These are phyloP conservation scores for Ascochyta fabae DNA, from an alignment of 2,329 filamentous ascomycete genomes.

Conservation along the genomic window DNA sequence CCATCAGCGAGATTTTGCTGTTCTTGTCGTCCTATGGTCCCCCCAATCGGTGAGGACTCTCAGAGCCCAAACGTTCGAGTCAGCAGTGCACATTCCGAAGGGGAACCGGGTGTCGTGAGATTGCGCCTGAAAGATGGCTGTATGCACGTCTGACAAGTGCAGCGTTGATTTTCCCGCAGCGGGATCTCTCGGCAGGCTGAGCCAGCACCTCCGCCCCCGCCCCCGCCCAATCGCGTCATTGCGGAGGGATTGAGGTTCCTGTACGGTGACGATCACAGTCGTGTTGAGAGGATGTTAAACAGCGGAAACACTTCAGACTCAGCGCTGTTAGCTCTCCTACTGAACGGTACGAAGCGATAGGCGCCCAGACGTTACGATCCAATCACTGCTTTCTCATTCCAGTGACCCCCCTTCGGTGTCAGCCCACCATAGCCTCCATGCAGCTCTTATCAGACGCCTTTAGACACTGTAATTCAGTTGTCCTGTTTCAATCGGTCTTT, in stretches of 20 bases:
- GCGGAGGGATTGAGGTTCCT: constrained; percentile 18
- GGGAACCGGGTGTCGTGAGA: constrained; percentile 24
- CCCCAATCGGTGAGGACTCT: constrained; percentile 12
- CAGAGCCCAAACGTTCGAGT: constrained; percentile 4
- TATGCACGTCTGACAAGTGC: constrained; percentile 16
- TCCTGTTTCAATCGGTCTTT: neutral
- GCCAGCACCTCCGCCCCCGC: constrained; percentile 21
- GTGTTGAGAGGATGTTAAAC: constrained; percentile 8
- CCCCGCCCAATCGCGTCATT: constrained; percentile 20
- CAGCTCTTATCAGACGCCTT: constrained; percentile 10
- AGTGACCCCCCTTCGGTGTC: constrained; percentile 5
- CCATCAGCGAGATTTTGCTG: constrained; percentile 6
- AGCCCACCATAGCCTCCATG: constrained; percentile 10
- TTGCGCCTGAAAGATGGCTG: constrained; percentile 2
- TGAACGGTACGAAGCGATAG: constrained; percentile 14
- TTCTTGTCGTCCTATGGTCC: constrained; percentile 24
- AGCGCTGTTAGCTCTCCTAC: constrained; percentile 1
- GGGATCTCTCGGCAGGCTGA: constrained; percentile 27
- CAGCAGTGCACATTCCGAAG: constrained; percentile 20
- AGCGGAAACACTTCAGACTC: constrained; percentile 6
- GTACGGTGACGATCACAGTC: constrained; percentile 17
- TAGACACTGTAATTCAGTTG: neutral
- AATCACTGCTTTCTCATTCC: constrained; percentile 10
- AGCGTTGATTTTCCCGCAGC: constrained; percentile 22
- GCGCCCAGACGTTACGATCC: constrained; percentile 4